phyloP scores from a whole-genome alignment of 352 stramenopile genomes.

The Phytophthora megakarya region DNA sequence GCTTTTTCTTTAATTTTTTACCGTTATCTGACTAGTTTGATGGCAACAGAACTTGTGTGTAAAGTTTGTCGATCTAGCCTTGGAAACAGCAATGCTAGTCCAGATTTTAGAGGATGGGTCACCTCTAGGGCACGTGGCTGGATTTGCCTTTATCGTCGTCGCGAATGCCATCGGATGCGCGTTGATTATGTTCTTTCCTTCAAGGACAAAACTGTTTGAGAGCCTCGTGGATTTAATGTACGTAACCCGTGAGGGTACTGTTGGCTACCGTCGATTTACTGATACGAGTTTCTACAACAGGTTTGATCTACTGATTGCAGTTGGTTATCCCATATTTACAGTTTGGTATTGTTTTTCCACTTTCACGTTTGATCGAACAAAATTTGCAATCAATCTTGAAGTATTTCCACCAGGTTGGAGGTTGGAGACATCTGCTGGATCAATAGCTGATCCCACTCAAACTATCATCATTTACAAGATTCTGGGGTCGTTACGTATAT shows the following conservation, averaged over 20 bases:
- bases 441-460: conserved; percentile 1
- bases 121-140: background rate
- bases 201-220: conserved; percentile 7
- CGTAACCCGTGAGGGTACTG: background rate
- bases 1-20: background rate
- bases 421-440: background rate
- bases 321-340: conserved; percentile 23
- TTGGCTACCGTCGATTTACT: too few relatives aligned
- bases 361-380: conserved; percentile 27
- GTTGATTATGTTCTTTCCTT: conserved; percentile 9
- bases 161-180: conserved; percentile 3
- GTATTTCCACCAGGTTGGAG: conserved; percentile 15
- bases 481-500: conserved; percentile 35
- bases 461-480: conserved; percentile 19
- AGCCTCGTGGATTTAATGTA: conserved; percentile 34
- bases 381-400: conserved; percentile 16
- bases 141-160: conserved; percentile 15
- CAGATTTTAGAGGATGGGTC: conserved; percentile 1
- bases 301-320: conserved; percentile 31
- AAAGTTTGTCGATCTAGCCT: conserved; percentile 2
- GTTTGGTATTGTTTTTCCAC: conserved; percentile 15
- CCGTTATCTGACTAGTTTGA: background rate
- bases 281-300: conserved; percentile 1
- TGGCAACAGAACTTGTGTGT: conserved; percentile 3
- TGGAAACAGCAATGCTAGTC: background rate